Percentiles rank a stretch among this genome's conserved stretches.
These are phyloP conservation scores for Rubia yunnanensis DNA, from an alignment of 257 asterid species.

Conservation along the genomic window DNA sequence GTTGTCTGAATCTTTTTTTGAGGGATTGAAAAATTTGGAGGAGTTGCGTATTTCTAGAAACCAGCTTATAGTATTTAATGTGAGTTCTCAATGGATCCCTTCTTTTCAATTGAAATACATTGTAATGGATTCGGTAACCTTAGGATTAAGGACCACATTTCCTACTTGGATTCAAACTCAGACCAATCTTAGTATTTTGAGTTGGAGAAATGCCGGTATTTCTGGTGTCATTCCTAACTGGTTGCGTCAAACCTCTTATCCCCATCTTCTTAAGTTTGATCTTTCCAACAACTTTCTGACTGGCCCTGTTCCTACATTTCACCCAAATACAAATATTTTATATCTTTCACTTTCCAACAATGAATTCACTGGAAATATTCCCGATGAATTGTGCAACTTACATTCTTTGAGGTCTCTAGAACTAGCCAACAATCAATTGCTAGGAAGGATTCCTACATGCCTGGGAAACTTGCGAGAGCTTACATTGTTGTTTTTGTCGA, in stretches of 20 bases:
- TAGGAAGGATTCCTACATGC: background rate
- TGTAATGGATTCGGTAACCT: background rate
- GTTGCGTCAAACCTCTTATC: conserved; percentile 5
- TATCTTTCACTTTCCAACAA: background rate
- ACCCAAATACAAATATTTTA: background rate
- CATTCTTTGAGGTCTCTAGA: background rate
- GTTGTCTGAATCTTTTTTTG: background rate
- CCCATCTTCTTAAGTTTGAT: conserved; percentile 4
- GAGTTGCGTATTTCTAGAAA: background rate
- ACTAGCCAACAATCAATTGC: background rate
- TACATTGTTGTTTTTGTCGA: background rate
- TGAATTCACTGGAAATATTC: background rate
- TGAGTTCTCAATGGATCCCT: conserved; percentile 2
- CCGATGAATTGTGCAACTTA: background rate
- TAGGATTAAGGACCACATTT: background rate
- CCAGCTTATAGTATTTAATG: background rate
- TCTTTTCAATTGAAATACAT: background rate
- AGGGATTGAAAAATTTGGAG: background rate
- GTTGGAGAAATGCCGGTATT: background rate
- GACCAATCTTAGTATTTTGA: background rate
- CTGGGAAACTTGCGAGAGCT: conserved; percentile 1
- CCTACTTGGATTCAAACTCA: conserved; percentile 15
- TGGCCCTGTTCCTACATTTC: background rate
- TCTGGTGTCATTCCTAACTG: conserved; percentile 10
- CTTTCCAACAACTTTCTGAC: conserved; percentile 11